phyloP scores from a whole-genome alignment of 192 early-diverging fungal genomes.

The Coemansia sp. region DNA sequence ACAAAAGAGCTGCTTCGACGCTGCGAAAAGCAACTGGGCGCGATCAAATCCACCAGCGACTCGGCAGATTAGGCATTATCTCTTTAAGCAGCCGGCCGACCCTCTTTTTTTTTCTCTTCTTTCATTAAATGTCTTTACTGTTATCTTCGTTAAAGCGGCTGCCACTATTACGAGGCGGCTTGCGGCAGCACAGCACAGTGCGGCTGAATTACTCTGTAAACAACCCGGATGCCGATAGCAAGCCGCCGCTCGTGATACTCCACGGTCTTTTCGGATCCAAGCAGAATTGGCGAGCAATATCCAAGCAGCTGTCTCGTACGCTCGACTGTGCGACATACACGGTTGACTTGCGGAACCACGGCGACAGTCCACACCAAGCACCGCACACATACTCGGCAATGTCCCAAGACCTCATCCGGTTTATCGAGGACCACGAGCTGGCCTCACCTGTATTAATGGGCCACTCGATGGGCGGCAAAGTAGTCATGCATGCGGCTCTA shows the following conservation, averaged over 20 bases:
- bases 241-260: slow-evolving; percentile 67
- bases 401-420: slow-evolving; percentile 72
- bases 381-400: slow-evolving; percentile 74
- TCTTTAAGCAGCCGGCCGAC: not conserved
- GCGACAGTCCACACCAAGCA: slow-evolving; percentile 72
- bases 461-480: slow-evolving; percentile 90
- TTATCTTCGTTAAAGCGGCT: too few relatives aligned
- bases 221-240: slow-evolving; percentile 4
- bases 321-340: slow-evolving; percentile 66
- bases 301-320: slow-evolving; percentile 65
- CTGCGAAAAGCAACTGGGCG: slow-evolving; percentile 33
- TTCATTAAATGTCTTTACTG: slow-evolving; percentile 1
- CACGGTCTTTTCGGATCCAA: slow-evolving; percentile 94
- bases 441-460: slow-evolving; percentile 66
- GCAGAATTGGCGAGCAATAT: slow-evolving; percentile 88
- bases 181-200: slow-evolving; percentile 25
- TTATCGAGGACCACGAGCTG: slow-evolving; percentile 62
- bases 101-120: not conserved
- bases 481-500: slow-evolving; percentile 69
- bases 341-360: slow-evolving; percentile 92
- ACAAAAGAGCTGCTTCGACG: slow-evolving; percentile 51
- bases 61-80: slow-evolving; percentile 1
- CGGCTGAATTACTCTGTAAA: slow-evolving; percentile 19
- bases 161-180: too few relatives aligned
- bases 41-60: slow-evolving; percentile 7